Evolutionary conservation across 2,329 filamentous ascomycete species (phyloP), one percentile per base, ranked within the genome.

Genomic region (Bipolaris oryzae): DNA sequence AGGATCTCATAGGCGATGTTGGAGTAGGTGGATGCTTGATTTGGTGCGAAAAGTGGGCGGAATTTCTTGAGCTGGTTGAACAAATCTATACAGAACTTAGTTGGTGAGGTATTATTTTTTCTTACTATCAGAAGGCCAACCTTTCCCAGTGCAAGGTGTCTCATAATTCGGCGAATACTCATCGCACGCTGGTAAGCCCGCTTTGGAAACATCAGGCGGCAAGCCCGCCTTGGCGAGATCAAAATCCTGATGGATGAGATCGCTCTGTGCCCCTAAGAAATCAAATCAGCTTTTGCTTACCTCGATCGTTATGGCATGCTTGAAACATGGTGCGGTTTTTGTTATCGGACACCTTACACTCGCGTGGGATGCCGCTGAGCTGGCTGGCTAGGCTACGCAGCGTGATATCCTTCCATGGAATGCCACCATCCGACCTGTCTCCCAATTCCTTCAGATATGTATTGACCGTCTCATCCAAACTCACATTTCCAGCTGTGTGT

Each of bases 331-430:
- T 43, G 2, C 34, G 35, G 2, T 48, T 6, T 20, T 20, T 20
- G 13, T 31, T 28, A 31, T 10, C 7, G 5, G 34, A 43, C 9
- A 52, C 46, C 64, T 35, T 70, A 69, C 75, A 76, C 41, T 80
- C 77, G 34, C 77, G 68, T 11, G 77, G 77, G 31, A 80, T 72
- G 25, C 78, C 78, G 50, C 73, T 73, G 21, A 80, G 60, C 49
- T 80, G 78, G 59, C 76, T 77, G 1, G 78, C 76, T n/a, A 80
- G 62, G 42, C 65, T 73, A 7, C 78, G 71, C 50, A 80, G 61
- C 1, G 78, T 79, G 48, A 79, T 78, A 47, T 78, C 74, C 25
- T 77, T 74, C 76, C 76, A 80, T 3, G 70, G 70, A 34, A 76
- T 64, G 1, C 60, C 72, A 1, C 72, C 72, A 2, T 67, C 57